Base-by-base conservation (phyloP, 805 yeast genomes). In the Wickerhamomyces alni region DNA sequence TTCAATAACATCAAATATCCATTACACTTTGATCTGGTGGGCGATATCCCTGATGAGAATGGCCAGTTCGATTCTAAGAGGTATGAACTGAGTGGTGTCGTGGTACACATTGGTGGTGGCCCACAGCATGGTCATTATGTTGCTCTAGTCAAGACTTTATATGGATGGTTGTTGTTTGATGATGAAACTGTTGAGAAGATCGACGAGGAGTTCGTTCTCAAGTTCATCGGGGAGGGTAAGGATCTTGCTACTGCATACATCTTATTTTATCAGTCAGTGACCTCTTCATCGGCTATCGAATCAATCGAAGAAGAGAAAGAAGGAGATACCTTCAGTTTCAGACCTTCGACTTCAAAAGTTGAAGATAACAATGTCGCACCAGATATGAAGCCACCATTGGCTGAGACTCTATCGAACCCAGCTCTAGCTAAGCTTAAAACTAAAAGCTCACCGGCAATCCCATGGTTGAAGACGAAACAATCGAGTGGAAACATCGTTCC, bases 101-200 rank as follows among this genome's bases (percentile, higher is more conserved):
- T 93, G 11, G 88, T 93, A 10, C 99, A 93, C 57, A 80, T 93
- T 49, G 99, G 99, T 6, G 95, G 96, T 4, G 97, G 98, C 0
- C 97, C 98, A 1, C 88, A 87, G 66, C 96, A 89, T 62, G 99
- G 99, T 0, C 99, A 93, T 58, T 93, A 93, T 59, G 91, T 93
- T 9, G 74, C 95, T 0, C 66, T 93, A 5, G 82, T 93, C 43
- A 87, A 87, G 55, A 82, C 88, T 39, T 69, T 74, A 17, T 75
- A 77, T 30, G 89, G 96, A 0, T 93, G 99, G 99, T 64, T 93
- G 24, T 63, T 93, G 41, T 93, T 86, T 63, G 99, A 93, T 58
- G 99, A 93, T 59, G 98, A 93, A 59, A 80, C 93, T 5, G 96
- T 91, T 2, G 97, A 91, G 57, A 66, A 82, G 13, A 88, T 93